These are phyloP conservation scores for Agrocybe pediades DNA, from an alignment of 768 basidiomycete species.

Conservation along the genomic window DNA sequence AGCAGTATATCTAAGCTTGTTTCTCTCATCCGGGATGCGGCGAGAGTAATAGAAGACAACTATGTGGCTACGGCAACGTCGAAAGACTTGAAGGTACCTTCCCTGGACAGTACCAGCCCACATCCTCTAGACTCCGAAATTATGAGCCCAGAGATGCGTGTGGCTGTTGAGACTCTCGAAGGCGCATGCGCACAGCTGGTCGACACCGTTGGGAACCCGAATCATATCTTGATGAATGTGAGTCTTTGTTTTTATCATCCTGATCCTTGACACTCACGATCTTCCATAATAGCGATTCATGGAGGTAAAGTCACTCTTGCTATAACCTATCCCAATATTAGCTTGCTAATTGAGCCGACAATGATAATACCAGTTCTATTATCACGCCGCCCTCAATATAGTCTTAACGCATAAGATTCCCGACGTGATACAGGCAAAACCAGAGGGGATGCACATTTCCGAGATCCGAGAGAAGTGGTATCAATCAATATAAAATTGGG, in stretches of 20 bases:
- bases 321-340: too few species aligned
- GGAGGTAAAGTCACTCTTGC: too few species aligned
- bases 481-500: neutral
- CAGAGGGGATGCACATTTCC: neutral
- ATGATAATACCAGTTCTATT: neutral
- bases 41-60: constrained; percentile 17
- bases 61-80: constrained; percentile 12
- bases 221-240: constrained; percentile 26
- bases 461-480: neutral
- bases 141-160: constrained; percentile 15
- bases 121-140: constrained; percentile 20
- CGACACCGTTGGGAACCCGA: constrained; percentile 22
- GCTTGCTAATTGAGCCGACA: too few species aligned
- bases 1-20: constrained; percentile 8
- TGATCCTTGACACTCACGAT: neutral
- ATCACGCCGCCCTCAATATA: constrained; percentile 10
- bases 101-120: constrained; percentile 19
- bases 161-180: constrained; percentile 25
- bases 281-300: neutral
- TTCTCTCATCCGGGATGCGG: constrained; percentile 15
- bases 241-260: neutral
- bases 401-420: constrained; percentile 17
- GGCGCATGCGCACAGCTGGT: constrained; percentile 31
- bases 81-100: constrained; percentile 18
- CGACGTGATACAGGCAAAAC: neutral